Base-by-base conservation (phyloP, 23 red algal species). In the Pyropia haitanensis region DNA sequence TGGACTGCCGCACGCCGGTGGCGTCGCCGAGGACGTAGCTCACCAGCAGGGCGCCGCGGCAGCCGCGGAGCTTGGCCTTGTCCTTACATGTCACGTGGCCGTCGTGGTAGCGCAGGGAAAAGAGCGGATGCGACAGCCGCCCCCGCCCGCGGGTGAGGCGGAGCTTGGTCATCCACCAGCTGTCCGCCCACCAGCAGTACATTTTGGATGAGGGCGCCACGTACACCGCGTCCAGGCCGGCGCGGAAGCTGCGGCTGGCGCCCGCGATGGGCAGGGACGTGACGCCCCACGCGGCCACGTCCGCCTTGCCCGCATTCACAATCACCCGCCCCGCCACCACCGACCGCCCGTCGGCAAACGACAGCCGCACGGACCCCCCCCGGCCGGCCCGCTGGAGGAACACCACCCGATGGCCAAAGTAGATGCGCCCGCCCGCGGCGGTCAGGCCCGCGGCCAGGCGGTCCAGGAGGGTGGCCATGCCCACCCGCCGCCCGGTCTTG, bases 181-280 rank as follows among this genome's bases (percentile, higher is more conserved):
- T 61, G 27, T 83, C 79, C n/a, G 72, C 58, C 79, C 79, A 73
- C 49, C 72, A 73, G 52, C 79, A 73, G 17, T 83, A 73, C 56
- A 58, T 73, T 53, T 83, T 83, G 13, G 79, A 58, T 14, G 39
- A 32, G 49, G 60, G 18, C 18, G 56, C 18, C 39, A 19, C 18
- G 56, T 56, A 53, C 2, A 54, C 61, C 25, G 67, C 31, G 3
- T 73, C 68, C 1, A 83, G 49, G 4, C 68, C 79, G 24, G 18
- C 6, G 18, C 68, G 30, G 26, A 66, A 65, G 26, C 22, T 27
- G 51, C 58, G 68, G n/a, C 23, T 33, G 28, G 68, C 31, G 67
- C 67, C 73, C 23, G 18, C 16, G 2, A 83, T 19, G 22, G 79
- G 79, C 29, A 73, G 68, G 5, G 79, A 83, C 13, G 20, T 49